Conservation (phyloP, 2,329 filamentous ascomycete genomes). For the Cladosporium austrohemisphaericum region DNA sequence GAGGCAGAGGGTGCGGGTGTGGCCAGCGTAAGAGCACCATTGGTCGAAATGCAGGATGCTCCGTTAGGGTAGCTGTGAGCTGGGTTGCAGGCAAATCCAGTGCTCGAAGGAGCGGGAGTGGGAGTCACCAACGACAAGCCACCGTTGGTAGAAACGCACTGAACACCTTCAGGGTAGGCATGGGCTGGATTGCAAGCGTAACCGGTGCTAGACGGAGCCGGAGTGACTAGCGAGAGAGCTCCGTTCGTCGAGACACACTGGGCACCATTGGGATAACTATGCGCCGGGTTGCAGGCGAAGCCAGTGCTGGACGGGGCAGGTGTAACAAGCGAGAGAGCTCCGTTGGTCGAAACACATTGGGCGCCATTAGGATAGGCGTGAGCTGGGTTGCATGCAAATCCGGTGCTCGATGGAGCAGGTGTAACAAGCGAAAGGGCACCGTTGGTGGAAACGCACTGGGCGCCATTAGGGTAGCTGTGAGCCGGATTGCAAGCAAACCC, state of each 20-base stretch:
- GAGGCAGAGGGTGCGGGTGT: conserved; percentile 14
- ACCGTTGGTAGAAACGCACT: conserved; percentile 17
- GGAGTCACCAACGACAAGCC: conserved; percentile 17
- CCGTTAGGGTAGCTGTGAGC: conserved; percentile 23
- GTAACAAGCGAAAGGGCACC: conserved; percentile 19
- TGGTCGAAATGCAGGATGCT: conserved; percentile 19
- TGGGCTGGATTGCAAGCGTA: conserved; percentile 20
- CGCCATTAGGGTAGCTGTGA: conserved; percentile 19
- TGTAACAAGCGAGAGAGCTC: conserved; percentile 18
- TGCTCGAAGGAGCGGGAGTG: neutral
- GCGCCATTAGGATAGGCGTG: conserved; percentile 20
- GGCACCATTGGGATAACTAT: conserved; percentile 20
- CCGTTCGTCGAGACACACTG: conserved; percentile 19
- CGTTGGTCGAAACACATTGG: conserved; percentile 16
- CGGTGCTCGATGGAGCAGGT: conserved; percentile 3
- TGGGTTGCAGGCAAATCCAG: conserved; percentile 23
- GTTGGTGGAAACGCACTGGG: conserved; percentile 16
- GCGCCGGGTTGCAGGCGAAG: conserved; percentile 25
- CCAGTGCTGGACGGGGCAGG: conserved; percentile 2
- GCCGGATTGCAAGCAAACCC: conserved; percentile 19
- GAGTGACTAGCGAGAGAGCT: conserved; percentile 18
- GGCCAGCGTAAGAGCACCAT: conserved; percentile 19
- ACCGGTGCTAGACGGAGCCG: conserved; percentile 4
- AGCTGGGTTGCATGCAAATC: conserved; percentile 19
- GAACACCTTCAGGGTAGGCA: conserved; percentile 19